Evolutionary conservation across 208 protist species (phyloP), one percentile per base, ranked within the genome.

Genomic region (Trypanosoma avium): DNA sequence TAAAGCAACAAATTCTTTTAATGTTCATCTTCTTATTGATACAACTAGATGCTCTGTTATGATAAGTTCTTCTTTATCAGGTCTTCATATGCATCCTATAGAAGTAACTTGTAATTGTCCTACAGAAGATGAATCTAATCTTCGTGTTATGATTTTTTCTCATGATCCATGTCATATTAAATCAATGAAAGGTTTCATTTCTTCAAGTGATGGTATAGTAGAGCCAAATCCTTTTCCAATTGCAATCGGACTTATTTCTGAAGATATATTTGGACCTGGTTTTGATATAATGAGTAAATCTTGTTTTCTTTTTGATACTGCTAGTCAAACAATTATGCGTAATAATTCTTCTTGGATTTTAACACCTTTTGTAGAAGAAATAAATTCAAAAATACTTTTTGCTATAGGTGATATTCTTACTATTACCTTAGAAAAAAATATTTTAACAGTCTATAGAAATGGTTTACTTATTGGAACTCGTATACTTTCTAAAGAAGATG

Each of bases 351-450:
- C 53, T 32, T 93, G 86, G 87, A 47, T 60, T 3, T 83, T 83
- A 56, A 71, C 79, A 12, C 67, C 67, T 13, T 67, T 82, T 19
- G 71, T 74, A 5, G 32, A 73, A 12, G 74, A 68, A 29, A 62
- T 79, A 47, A 61, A 68, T 27, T 59, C 64, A 6, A 73, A 73
- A 17, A 72, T 69, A 19, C 73, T 94, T 4, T 92, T 96, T 63
- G 67, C 69, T 61, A 88, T 96, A 61, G 87, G 79, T 38, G 90
- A 96, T 58, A 89, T 82, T 17, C 54, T 96, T 12, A 96, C 85
- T 35, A 68, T 90, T 30, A 45, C 76, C 26, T 49, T 73, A 33
- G 38, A 66, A 29, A 52, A 77, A 9, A 42, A 43, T 7, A 22
- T 68, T 0, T 42, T 92, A 24, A 58, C 61, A 22, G 72, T 90